These are phyloP conservation scores for Tuber indicum DNA, from an alignment of 495 filamentous ascomycete genomes.

Conservation along the genomic window DNA sequence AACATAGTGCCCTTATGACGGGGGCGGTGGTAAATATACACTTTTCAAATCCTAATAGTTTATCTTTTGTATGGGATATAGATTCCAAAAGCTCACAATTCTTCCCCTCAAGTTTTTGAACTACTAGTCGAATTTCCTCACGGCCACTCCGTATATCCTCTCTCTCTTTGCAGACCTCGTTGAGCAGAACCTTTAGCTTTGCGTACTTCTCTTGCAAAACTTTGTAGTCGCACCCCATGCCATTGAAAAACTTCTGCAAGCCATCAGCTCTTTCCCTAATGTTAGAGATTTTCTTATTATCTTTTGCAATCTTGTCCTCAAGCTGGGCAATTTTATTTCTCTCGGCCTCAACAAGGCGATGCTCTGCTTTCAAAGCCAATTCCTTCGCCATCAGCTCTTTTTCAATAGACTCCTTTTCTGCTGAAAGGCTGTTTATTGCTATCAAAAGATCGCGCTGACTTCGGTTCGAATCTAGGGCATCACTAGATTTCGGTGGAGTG, in stretches of 20 bases:
- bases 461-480: neutral
- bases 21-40: neutral
- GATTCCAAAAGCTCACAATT: neutral
- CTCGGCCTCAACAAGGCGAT: slow-evolving; percentile 9
- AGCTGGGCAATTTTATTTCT: slow-evolving; percentile 24
- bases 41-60: slow-evolving; percentile 17
- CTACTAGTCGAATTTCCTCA: slow-evolving; percentile 16
- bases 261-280: slow-evolving; percentile 25
- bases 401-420: slow-evolving; percentile 35
- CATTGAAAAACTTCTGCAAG: slow-evolving; percentile 35
- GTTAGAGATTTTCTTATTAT: slow-evolving; percentile 21
- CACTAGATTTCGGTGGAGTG: neutral
- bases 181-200: slow-evolving; percentile 22
- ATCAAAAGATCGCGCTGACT: slow-evolving; percentile 26
- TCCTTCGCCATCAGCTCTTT: slow-evolving; percentile 19
- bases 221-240: slow-evolving; percentile 38
- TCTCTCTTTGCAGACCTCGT: slow-evolving; percentile 26
- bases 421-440: slow-evolving; percentile 30
- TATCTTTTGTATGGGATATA: neutral
- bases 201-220: slow-evolving; percentile 30
- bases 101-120: slow-evolving; percentile 14
- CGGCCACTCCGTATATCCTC: slow-evolving; percentile 9
- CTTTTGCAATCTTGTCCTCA: slow-evolving; percentile 15
- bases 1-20: neutral
- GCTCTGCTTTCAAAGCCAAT: slow-evolving; percentile 17